phyloP scores from a whole-genome alignment of 2,329 filamentous ascomycete species.

The Fusarium drepaniforme region DNA sequence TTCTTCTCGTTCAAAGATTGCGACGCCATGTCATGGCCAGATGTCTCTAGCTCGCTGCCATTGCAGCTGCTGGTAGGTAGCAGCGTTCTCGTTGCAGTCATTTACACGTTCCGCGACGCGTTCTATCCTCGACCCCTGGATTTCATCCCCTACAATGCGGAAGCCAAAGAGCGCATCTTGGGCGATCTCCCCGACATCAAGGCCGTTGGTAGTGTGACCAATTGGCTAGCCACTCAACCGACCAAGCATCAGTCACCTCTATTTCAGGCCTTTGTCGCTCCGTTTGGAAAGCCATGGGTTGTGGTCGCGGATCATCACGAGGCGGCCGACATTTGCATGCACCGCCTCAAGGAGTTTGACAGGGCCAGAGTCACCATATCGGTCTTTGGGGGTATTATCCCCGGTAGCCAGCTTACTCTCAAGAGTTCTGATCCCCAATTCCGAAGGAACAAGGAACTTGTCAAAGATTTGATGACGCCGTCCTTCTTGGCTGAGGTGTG shows the following conservation, averaged over 20 bases:
- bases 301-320: conserved; percentile 34
- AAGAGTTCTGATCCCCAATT: conserved; percentile 28
- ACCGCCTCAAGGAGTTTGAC: conserved; percentile 33
- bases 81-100: conserved; percentile 10
- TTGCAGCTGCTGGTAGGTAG: background rate
- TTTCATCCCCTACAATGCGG: conserved; percentile 25
- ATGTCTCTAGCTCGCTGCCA: background rate
- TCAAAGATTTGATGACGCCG: conserved; percentile 32
- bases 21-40: background rate
- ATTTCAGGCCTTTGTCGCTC: conserved; percentile 26
- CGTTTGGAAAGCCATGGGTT: conserved; percentile 25
- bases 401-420: conserved; percentile 20
- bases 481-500: conserved; percentile 24
- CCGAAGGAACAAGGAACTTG: conserved; percentile 34
- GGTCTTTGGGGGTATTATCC: conserved; percentile 21
- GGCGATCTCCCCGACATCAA: conserved; percentile 24
- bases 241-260: conserved; percentile 23
- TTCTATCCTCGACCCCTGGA: conserved; percentile 22
- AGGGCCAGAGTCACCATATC: conserved; percentile 11
- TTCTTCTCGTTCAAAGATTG: background rate
- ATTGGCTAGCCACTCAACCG: conserved; percentile 22
- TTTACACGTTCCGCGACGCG: conserved; percentile 16
- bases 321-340: conserved; percentile 25
- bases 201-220: conserved; percentile 21
- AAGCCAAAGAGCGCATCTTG: conserved; percentile 24